A percentile compares a stretch with the other conserved stretches of the same genome.
Conservation (phyloP, 208 protist species). For the Zelonia costaricensis region DNA sequence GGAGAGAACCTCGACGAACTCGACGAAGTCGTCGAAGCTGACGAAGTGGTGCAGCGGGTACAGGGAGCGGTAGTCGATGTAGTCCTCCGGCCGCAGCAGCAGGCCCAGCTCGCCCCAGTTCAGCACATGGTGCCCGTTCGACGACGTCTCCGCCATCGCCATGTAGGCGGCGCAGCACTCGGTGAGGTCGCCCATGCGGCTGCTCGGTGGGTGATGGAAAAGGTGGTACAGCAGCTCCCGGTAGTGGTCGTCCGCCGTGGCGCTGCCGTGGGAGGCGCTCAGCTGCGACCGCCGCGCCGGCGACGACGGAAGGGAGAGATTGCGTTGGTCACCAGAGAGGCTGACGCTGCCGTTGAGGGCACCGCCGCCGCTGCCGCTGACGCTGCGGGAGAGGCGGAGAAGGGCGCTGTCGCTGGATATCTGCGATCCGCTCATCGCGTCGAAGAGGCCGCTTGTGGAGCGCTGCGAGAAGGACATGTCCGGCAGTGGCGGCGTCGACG, state of each 20-base stretch:
- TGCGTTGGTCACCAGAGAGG: constrained; percentile 1
- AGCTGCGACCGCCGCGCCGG: not conserved
- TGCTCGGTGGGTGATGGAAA: constrained; percentile 29
- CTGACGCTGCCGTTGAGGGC: constrained; percentile 6
- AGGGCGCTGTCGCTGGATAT: not conserved
- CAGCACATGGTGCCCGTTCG: constrained; percentile 15
- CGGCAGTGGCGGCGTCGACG: not conserved
- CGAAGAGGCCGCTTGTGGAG: not conserved
- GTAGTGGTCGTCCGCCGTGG: constrained; percentile 13
- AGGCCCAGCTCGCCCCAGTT: constrained; percentile 27
- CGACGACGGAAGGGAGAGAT: not conserved
- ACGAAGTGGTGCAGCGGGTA: constrained; percentile 23
- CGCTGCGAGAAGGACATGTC: constrained; percentile 1
- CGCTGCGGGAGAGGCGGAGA: constrained; percentile 1
- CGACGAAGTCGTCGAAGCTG: constrained; percentile 23
- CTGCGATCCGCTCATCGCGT: not conserved
- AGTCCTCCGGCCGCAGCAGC: constrained; percentile 33
- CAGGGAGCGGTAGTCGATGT: constrained; percentile 30
- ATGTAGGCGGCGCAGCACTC: constrained; percentile 16
- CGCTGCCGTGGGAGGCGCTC: not conserved
- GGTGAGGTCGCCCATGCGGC: constrained; percentile 11
- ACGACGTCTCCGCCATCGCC: constrained; percentile 22
- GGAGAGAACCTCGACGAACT: constrained; percentile 38
- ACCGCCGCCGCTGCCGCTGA: constrained; percentile 4
- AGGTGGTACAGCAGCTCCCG: constrained; percentile 23